These are phyloP conservation scores for Ascochyta viciae-villosae DNA, from an alignment of 2,329 filamentous ascomycete genomes.

Conservation along the genomic window DNA sequence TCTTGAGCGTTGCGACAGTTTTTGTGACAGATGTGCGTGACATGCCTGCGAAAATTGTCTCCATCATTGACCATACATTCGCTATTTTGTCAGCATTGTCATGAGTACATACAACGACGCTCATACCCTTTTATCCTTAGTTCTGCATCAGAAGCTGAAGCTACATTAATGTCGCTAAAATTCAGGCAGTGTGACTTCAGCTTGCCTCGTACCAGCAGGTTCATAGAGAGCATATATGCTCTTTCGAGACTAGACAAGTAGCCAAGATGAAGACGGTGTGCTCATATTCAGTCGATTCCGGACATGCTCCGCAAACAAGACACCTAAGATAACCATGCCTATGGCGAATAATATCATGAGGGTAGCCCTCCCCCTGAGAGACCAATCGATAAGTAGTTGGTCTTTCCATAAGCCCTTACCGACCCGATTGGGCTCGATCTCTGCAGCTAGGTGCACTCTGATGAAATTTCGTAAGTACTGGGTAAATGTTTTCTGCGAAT, in stretches of 20 bases:
- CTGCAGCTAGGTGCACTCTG: conserved; percentile 26
- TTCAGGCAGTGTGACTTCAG: conserved; percentile 40
- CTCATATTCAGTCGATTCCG: conserved; percentile 25
- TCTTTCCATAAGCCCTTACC: conserved; percentile 38
- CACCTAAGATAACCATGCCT: conserved; percentile 30
- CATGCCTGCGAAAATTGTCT: conserved; percentile 32
- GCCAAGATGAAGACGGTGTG: conserved; percentile 37
- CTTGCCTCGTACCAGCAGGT: conserved; percentile 32
- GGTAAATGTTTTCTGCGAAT: conserved; percentile 30
- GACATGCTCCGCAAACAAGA: conserved; percentile 21
- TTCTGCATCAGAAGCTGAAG: conserved; percentile 36
- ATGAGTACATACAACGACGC: background rate
- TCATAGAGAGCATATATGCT: conserved; percentile 40
- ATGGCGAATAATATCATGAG: conserved; percentile 27
- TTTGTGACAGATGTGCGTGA: conserved; percentile 40
- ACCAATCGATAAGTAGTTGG: conserved; percentile 39
- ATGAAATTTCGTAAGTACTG: conserved; percentile 22
- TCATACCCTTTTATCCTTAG: conserved; percentile 35
- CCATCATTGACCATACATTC: conserved; percentile 44
- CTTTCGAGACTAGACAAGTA: conserved; percentile 33
- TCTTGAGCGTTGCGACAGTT: conserved; percentile 34
- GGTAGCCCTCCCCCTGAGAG: conserved; percentile 32
- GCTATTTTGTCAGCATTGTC: conserved; percentile 12
- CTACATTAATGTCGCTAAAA: conserved; percentile 41
- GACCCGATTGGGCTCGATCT: conserved; percentile 33